phyloP scores from a whole-genome alignment of 805 yeast genomes.

The Wickerhamomyces queroliae region DNA sequence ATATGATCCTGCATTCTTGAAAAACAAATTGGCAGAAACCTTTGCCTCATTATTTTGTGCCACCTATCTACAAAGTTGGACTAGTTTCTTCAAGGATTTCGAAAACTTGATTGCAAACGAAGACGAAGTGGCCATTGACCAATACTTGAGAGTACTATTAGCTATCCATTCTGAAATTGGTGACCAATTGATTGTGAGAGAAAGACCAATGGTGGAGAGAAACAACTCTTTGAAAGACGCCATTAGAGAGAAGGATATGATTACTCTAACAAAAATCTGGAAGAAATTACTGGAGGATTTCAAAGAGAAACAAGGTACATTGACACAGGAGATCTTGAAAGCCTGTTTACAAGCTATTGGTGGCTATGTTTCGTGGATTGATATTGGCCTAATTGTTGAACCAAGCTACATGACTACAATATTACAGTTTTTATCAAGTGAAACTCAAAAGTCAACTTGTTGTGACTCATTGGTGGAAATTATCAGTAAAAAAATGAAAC shows the following conservation, averaged over 20 bases:
- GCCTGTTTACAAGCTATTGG: slow-evolving; percentile 67
- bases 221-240: slow-evolving; percentile 75
- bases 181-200: slow-evolving; percentile 76
- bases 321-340: slow-evolving; percentile 43
- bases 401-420: slow-evolving; percentile 20
- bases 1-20: slow-evolving; percentile 35
- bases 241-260: slow-evolving; percentile 74
- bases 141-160: slow-evolving; percentile 66
- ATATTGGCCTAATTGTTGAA: slow-evolving; percentile 8
- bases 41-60: slow-evolving; percentile 46
- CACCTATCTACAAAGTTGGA: slow-evolving; percentile 44
- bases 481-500: slow-evolving; percentile 72
- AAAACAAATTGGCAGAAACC: slow-evolving; percentile 54
- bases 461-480: slow-evolving; percentile 54
- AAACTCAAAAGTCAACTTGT: slow-evolving; percentile 11
- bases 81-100: slow-evolving; percentile 44
- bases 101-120: slow-evolving; percentile 27
- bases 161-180: slow-evolving; percentile 90
- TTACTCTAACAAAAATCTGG: slow-evolving; percentile 61
- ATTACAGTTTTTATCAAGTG: slow-evolving; percentile 59
- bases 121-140: slow-evolving; percentile 40
- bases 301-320: slow-evolving; percentile 23
- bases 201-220: slow-evolving; percentile 54
- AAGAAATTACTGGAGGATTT: slow-evolving; percentile 42
- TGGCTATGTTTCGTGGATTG: slow-evolving; percentile 68